Base-by-base conservation (phyloP, 2,329 filamentous ascomycete genomes). In the Amauroascus verrucosus region DNA sequence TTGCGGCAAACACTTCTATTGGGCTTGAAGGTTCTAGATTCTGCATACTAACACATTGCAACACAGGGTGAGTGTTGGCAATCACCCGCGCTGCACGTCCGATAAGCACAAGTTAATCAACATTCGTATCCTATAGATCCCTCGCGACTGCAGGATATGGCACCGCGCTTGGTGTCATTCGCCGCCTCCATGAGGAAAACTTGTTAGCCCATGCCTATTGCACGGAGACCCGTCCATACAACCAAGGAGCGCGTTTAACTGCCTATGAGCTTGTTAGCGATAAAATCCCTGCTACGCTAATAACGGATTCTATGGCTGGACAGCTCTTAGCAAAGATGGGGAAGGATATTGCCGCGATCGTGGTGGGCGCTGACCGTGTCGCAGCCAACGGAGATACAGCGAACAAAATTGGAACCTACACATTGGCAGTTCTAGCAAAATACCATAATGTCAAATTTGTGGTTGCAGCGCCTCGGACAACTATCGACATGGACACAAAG, bases 401-500 rank as follows among this genome's bases (percentile, higher is more conserved):
- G 53, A 98, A 98, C 75, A 98, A 98, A 75, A 94, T 98, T 57
- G 93, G 93, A 49, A 98, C 93, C 0, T 97, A 98, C 67, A 80
- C 84, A 52, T 78, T 98, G 3, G 89, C 93, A 2, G 89, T 97
- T n/a, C 77, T 95, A 28, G 93, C 93, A 20, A 83, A 79, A 59
- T 77, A 90, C 64, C 93, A 98, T 63, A 86, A 87, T 16, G 79
- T 97, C 64, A 95, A 91, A 69, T 98, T 98, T 66, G 78, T 98
- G 8, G 90, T 98, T 28, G 93, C 93, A 0, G 93, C 93, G 0
- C 93, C 93, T 0, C 86, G 90, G 6, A 98, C 93, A 1, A 95
- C 88, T 54, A 93, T 98, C 61, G 93, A 98, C 65, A 74, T 95
- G 30, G 75, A 80, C 51, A 97, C 91, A 1, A 77, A 79, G 59